A percentile compares a stretch with the other conserved stretches of the same genome.
Evolutionary conservation across 2,329 filamentous ascomycete genomes (phyloP).

Genomic region (Chrysoporthe puriensis): DNA sequence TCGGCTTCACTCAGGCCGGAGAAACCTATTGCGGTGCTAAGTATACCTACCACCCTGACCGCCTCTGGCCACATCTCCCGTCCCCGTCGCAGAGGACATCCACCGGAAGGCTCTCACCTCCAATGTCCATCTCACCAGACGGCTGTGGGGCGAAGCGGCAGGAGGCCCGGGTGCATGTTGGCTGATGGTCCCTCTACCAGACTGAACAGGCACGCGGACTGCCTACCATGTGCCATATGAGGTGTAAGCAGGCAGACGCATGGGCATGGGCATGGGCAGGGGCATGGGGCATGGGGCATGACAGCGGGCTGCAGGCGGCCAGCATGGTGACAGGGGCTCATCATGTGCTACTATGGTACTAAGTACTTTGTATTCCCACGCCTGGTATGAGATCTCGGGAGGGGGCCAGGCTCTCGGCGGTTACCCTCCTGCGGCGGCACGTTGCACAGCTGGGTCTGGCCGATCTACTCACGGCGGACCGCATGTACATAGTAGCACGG

Average conservation of each 20-base stretch:
- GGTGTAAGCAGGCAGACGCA: not conserved
- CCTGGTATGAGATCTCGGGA: not conserved
- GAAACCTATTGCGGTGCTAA: not conserved
- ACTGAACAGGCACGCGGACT: not conserved
- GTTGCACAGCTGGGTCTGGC: not conserved
- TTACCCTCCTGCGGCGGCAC: not conserved
- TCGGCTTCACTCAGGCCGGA: not conserved
- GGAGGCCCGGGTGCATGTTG: not conserved
- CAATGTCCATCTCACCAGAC: not conserved
- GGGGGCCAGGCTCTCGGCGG: not conserved
- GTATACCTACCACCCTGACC: not conserved
- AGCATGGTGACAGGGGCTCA: not conserved
- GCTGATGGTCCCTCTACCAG: not conserved
- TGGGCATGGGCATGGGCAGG: not conserved
- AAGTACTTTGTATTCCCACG: too few relatives aligned
- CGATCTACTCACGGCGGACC: too few relatives aligned
- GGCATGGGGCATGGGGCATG: not conserved
- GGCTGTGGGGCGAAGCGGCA: not conserved
- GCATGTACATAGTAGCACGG: too few relatives aligned
- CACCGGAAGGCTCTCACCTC: not conserved
- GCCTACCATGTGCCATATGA: too few relatives aligned
- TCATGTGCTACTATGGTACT: not conserved
- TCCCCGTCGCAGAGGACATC: not conserved
- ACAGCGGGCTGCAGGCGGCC: conserved; percentile 2
- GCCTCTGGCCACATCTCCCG: not conserved